These are phyloP conservation scores for Solidago caesia DNA, from an alignment of 129 eudicot genomes.

Conservation along the genomic window DNA sequence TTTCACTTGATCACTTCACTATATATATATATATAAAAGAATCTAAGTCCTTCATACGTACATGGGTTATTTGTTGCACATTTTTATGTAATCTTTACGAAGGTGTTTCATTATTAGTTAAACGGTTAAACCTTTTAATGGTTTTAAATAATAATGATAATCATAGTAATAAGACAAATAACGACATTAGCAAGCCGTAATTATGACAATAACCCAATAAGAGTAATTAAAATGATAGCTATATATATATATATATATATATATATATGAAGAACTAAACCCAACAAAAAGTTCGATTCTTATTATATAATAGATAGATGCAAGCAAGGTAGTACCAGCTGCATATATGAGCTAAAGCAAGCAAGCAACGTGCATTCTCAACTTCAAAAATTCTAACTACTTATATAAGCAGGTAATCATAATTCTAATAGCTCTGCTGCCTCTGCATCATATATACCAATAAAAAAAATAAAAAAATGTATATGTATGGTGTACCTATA, in stretches of 20 bases:
- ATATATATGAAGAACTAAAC: not conserved
- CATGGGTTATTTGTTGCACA: too few relatives aligned
- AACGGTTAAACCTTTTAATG: not conserved
- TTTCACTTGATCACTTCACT: too few relatives aligned
- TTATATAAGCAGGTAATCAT: not conserved
- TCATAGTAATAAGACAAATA: not conserved
- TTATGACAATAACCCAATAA: not conserved
- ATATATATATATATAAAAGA: too few relatives aligned
- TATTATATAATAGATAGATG: not conserved
- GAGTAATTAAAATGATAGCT: not conserved
- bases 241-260: too few relatives aligned
- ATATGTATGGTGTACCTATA: conserved; percentile 21
- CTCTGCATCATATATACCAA: too few relatives aligned
- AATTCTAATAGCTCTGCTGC: too few relatives aligned
- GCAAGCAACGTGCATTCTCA: too few relatives aligned
- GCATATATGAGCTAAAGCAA: not conserved
- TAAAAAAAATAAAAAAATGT: too few relatives aligned
- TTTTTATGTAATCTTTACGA: too few relatives aligned
- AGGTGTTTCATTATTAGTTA: too few relatives aligned
- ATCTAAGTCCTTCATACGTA: too few relatives aligned
- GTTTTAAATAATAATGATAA: not conserved
- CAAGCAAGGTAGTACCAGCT: not conserved
- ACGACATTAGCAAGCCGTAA: not conserved
- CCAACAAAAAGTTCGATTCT: not conserved
- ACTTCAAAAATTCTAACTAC: not conserved